Base-by-base conservation (phyloP, 352 stramenopile species). In the Pythium scleroteichum region DNA sequence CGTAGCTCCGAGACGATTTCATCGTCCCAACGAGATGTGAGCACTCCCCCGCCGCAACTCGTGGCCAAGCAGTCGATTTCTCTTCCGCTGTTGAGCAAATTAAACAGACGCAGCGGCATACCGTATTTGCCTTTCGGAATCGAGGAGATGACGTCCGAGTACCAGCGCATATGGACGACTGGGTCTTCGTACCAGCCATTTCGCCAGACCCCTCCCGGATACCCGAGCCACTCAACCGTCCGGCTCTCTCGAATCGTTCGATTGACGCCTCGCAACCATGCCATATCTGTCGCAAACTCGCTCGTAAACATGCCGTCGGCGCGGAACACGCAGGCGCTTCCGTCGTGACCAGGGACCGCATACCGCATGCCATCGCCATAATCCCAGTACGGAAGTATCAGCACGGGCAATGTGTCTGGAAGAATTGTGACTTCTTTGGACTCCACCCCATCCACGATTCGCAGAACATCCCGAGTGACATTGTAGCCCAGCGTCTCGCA, bases 171-270 rank as follows among this genome's bases (percentile, higher is more conserved):
- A 0, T 42, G 8, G 1, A 39, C 52, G 0, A 38, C 13, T 0
- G 19, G 14, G 19, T 67, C 61, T 27, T 59, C 57, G 40, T 63
- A 66, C 64, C 71, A 76, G 1, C 64, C 68, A 39, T 79, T 74
- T 1, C 44, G 42, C 71, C 71, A 74, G 26, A 53, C 48, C 9
- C 69, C 65, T 20, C 58, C 57, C 6, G 55, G 47, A 16, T 45
- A 29, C 3, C 22, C 10, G 0, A 77, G 39, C 53, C 48, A 69
- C 32, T 66, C 53, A 0, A 17, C 29, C 1, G 66, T 77, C 32
- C 52, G 54, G 1, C 9, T 3, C 22, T 72, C 66, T 13, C 49
- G 51, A 9, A 63, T 12, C 3, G 23, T 20, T 22, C 66, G 40
- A 35, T 56, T 20, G 3, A 63, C 40, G 6, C 42, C 66, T 22